phyloP scores from a whole-genome alignment of 345 rosid species.

The Syzygium aqueum region DNA sequence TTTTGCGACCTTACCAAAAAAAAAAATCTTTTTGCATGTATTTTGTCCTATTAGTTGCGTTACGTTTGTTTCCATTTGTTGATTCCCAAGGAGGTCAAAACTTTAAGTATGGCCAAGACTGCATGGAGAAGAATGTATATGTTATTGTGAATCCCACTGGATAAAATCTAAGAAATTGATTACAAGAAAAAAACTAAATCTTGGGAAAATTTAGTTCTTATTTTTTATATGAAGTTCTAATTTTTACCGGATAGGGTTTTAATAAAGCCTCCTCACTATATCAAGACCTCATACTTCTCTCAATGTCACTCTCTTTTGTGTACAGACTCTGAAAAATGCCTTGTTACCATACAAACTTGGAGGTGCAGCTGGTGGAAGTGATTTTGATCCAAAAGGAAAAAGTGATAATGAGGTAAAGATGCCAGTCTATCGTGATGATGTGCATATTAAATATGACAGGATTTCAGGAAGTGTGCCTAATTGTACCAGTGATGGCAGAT shows the following conservation, averaged over 20 bases:
- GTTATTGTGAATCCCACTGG: neutral
- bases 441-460: neutral
- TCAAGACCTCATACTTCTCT: neutral
- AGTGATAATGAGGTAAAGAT: slow-evolving; percentile 84
- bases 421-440: neutral
- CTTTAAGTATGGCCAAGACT: neutral
- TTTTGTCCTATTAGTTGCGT: neutral
- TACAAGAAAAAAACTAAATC: neutral
- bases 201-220: neutral
- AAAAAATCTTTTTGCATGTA: neutral
- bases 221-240: neutral
- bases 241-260: neutral
- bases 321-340: slow-evolving; percentile 92
- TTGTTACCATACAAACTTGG: slow-evolving; percentile 93
- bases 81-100: neutral
- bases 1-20: too few relatives aligned
- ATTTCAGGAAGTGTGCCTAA: slow-evolving; percentile 14
- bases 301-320: neutral
- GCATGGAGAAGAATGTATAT: neutral
- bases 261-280: neutral
- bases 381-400: slow-evolving; percentile 98
- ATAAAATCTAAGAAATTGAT: neutral
- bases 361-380: slow-evolving; percentile 99
- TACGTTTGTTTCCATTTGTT: neutral
- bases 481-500: slow-evolving; percentile 50